These are phyloP conservation scores for Amoeboaphelidium protococcarum DNA, from an alignment of 371 early-diverging fungal genomes.

Conservation along the genomic window DNA sequence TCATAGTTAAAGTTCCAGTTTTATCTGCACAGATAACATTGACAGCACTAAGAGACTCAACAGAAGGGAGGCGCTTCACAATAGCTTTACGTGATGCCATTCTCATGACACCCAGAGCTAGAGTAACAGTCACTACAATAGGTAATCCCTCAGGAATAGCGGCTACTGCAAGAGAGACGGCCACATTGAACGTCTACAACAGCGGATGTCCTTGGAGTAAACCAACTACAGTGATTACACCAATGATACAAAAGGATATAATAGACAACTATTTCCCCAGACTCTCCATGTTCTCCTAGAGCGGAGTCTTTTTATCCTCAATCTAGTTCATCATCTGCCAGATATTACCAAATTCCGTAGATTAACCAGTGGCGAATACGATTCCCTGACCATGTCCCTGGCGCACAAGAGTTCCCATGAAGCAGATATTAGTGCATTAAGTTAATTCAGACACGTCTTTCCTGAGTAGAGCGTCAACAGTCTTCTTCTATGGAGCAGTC, in stretches of 20 bases:
- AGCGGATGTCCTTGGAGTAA: constrained; percentile 54
- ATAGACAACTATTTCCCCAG: constrained; percentile 57
- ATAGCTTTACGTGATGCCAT: constrained; percentile 67
- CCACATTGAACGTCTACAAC: constrained; percentile 87
- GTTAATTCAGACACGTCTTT: constrained; percentile 24
- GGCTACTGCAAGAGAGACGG: constrained; percentile 69
- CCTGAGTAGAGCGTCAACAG: constrained; percentile 19
- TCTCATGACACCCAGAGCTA: constrained; percentile 61
- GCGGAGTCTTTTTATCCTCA: constrained; percentile 48
- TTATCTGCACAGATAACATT: constrained; percentile 78
- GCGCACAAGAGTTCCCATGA: constrained; percentile 66
- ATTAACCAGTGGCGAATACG: no score
- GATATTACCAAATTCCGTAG: no score
- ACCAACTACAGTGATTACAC: constrained; percentile 64
- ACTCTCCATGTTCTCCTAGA: constrained; percentile 61
- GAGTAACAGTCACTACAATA: constrained; percentile 67
- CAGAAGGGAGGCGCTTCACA: constrained; percentile 64
- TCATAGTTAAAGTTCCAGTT: constrained; percentile 29
- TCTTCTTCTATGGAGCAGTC: constrained; percentile 42
- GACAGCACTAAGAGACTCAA: constrained; percentile 73
- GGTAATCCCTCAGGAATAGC: constrained; percentile 88
- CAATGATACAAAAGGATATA: constrained; percentile 60
- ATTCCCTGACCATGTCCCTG: no score
- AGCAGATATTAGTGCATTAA: constrained; percentile 52
- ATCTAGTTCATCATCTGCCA: constrained; percentile 16